Evolutionary conservation across 78 protist species (phyloP).

Genomic region (Speleostelium caveatum): DNA sequence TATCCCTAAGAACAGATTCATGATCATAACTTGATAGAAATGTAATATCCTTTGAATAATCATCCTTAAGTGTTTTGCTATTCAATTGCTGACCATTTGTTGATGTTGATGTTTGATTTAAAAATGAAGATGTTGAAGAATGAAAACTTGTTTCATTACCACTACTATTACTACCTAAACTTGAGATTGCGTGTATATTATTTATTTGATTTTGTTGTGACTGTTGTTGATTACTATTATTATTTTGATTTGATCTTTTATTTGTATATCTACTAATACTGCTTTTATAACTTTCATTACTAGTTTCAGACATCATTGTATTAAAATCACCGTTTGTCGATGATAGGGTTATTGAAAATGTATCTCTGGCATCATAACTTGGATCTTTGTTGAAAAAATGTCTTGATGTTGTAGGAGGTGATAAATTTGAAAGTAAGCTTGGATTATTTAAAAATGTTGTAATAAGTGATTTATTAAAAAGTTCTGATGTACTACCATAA

Average conservation of each 20-base stretch:
- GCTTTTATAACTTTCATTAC: conserved; percentile 1
- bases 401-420: conserved; percentile 25
- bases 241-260: neutral
- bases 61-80: neutral
- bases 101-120: neutral
- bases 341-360: conserved; percentile 8
- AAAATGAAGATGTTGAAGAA: neutral
- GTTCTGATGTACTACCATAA: conserved; percentile 49
- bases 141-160: conserved; percentile 1
- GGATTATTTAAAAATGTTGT: conserved; percentile 34
- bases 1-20: conserved; percentile 28
- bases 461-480: conserved; percentile 67
- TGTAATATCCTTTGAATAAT: conserved; percentile 35
- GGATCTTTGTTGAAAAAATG: neutral
- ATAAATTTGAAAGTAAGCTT: neutral
- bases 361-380: conserved; percentile 44
- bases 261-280: neutral
- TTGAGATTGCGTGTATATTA: neutral
- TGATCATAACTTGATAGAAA: conserved; percentile 24
- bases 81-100: neutral
- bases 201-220: neutral
- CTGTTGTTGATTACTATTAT: neutral
- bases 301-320: conserved; percentile 29
- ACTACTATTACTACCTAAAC: neutral
- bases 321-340: conserved; percentile 33